A percentile compares a stretch with the other conserved stretches of the same genome.
These are phyloP conservation scores for Puccinia coronata DNA, from an alignment of 1,284 basidiomycete genomes.

Conservation along the genomic window DNA sequence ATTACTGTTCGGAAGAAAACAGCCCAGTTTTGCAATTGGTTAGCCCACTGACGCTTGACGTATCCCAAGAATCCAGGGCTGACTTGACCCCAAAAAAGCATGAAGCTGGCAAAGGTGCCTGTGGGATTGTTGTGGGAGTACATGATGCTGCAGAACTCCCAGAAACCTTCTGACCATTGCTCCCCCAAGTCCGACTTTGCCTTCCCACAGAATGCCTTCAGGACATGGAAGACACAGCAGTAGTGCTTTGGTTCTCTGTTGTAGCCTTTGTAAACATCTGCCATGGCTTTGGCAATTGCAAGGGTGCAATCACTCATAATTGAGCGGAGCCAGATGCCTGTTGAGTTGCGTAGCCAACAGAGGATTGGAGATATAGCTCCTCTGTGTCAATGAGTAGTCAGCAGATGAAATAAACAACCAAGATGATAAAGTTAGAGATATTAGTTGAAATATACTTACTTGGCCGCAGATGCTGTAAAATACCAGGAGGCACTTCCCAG, in stretches of 20 bases:
- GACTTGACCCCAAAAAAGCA: not conserved
- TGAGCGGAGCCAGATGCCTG: not conserved
- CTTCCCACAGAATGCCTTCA: not conserved
- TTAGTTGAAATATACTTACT: not conserved
- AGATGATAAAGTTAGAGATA: too few species aligned
- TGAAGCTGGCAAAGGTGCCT: not conserved
- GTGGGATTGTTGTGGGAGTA: not conserved
- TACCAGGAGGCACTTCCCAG: not conserved
- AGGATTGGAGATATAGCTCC: not conserved
- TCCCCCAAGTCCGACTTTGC: not conserved
- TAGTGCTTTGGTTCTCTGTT: not conserved
- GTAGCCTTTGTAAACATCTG: not conserved
- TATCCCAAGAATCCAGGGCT: not conserved
- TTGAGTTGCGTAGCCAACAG: not conserved
- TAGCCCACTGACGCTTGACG: not conserved
- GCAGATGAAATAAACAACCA: too few species aligned
- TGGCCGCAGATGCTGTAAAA: not conserved
- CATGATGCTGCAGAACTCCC: not conserved
- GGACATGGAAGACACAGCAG: constrained; percentile 4
- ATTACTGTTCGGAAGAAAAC: not conserved
- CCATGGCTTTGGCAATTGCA: not conserved
- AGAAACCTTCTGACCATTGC: not conserved
- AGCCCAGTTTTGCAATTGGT: not conserved
- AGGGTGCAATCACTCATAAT: not conserved
- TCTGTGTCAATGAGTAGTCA: not conserved